Evolutionary conservation across 768 basidiomycete species (phyloP), one percentile per base, ranked within the genome.

Genomic region (Scleroderma citrinum): DNA sequence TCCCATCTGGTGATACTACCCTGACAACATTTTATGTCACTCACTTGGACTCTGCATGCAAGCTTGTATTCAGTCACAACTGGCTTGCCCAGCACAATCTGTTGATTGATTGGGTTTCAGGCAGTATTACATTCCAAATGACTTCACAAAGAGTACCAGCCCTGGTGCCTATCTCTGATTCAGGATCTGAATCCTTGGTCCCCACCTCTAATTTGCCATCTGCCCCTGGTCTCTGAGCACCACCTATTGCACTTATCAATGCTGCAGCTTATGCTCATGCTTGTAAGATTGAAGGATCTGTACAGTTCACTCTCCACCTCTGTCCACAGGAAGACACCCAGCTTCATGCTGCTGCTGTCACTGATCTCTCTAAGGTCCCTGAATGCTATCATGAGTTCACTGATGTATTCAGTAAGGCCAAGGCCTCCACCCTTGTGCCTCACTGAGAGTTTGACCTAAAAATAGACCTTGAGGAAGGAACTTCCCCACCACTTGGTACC

Each of bases 321-420:
- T 14, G n/a, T 13, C n/a, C n/a, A 17, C 4, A 4, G 3, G 34
- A 13, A 13, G n/a, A 5, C 34, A 5, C 5, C 3, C 12, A 12
- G n/a, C 12, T 35, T 35, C 34, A 13, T 5, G 36, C 36, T 17
- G 16, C n/a, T 13, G 34, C 8, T 37, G 17, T 4, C 17, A 13
- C 6, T n/a, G 20, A 37, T 8, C n/a, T 35, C 34, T 35, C n/a
- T 5, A 5, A 5, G 5, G 34, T 35, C 14, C 34, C n/a, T 5
- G n/a, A 17, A 5, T 4, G 55, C 7, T 61, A 57, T 10, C 52
- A 57, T 7, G 20, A 61, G 3, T 61, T 57, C 13, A 21, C 50
- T 0, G 21, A 59, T 37, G 45, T 57, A 3, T 58, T 55, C 24
- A 56, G 53, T 20, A 58, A 59, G 23, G 12, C 7, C 7, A 50